Percentiles rank a stretch among this genome's conserved stretches.
Conservation (phyloP, 2,329 filamentous ascomycete species). For the Colletotrichum eleusines region DNA sequence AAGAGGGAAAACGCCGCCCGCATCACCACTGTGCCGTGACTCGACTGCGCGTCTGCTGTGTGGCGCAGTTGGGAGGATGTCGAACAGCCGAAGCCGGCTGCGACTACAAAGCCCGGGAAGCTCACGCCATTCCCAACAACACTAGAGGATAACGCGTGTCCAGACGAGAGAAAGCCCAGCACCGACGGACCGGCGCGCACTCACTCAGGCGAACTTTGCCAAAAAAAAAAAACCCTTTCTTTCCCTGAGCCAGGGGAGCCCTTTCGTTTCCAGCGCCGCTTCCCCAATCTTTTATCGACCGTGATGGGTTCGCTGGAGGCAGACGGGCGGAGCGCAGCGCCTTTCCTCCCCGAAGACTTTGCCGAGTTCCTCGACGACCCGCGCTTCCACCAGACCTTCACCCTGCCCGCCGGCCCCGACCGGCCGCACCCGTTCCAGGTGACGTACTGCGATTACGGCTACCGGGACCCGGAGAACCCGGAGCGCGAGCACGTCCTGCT, state of each 20-base stretch:
- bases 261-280: not conserved
- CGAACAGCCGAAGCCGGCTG: not conserved
- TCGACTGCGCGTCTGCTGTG: not conserved
- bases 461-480: constrained; percentile 46
- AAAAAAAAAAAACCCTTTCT: not conserved
- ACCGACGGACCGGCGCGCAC: not conserved
- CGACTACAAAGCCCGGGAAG: not conserved
- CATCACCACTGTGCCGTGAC: not conserved
- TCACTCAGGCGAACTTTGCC: not conserved
- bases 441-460: constrained; percentile 50
- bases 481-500: constrained; percentile 48
- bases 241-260: not conserved
- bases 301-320: not conserved
- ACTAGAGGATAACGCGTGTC: not conserved
- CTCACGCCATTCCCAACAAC: not conserved
- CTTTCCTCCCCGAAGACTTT: not conserved
- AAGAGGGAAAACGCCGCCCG: not conserved
- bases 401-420: constrained; percentile 44
- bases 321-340: not conserved
- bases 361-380: constrained; percentile 43
- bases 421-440: constrained; percentile 41
- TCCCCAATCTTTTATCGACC: not conserved
- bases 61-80: not conserved
- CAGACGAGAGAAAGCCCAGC: not conserved
- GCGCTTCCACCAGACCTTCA: constrained; percentile 47